phyloP scores from a whole-genome alignment of 192 early-diverging fungal genomes.

The Umbelopsis ramanniana region DNA sequence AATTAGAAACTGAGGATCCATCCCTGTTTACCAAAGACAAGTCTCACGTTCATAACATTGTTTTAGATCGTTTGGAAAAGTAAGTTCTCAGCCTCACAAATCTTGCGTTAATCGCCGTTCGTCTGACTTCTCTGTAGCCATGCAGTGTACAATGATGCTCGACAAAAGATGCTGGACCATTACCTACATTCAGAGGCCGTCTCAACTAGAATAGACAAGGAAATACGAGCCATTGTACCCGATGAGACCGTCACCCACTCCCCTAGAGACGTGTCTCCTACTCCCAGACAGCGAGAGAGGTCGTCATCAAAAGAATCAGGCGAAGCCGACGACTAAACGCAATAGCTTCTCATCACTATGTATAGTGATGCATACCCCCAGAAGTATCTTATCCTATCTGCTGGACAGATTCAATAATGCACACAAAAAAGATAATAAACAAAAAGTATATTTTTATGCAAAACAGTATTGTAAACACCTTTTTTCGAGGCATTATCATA shows the following conservation, averaged over 20 bases:
- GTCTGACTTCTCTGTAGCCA: not conserved
- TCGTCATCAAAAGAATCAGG: slow-evolving; percentile 8
- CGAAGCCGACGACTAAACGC: not conserved
- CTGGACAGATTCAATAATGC: slow-evolving; percentile 3
- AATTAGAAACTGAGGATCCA: slow-evolving; percentile 13
- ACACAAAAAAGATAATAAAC: not conserved
- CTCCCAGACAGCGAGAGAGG: not conserved
- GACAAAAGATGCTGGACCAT: not conserved
- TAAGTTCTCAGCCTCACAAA: not conserved
- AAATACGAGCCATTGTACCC: not conserved
- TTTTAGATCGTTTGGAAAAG: slow-evolving; percentile 9
- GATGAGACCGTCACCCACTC: not conserved
- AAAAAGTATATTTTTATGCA: no score
- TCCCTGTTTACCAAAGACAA: slow-evolving; percentile 10
- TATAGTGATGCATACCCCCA: not conserved
- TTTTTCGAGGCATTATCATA: no score
- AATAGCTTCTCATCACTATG: not conserved
- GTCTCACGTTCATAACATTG: not conserved
- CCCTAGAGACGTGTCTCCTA: not conserved
- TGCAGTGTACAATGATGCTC: not conserved
- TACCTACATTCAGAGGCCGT: not conserved
- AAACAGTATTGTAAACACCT: no score
- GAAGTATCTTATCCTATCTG: not conserved
- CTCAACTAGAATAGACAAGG: slow-evolving; percentile 18
- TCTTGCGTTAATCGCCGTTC: not conserved